These are phyloP conservation scores for Flaveria sonorensis DNA, from an alignment of 129 eudicot genomes.

Conservation along the genomic window DNA sequence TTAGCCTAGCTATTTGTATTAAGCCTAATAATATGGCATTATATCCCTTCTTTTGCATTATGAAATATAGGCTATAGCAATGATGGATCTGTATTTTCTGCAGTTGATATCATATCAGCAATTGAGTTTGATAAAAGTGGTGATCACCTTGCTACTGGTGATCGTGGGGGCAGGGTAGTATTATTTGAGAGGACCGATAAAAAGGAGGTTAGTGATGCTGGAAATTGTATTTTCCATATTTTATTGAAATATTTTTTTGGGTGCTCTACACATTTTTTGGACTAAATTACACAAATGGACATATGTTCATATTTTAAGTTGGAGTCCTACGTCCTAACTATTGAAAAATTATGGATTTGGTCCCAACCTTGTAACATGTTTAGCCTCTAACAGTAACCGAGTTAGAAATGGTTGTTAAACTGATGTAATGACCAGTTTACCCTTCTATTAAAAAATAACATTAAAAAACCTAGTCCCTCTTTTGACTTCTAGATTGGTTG, in stretches of 20 bases:
- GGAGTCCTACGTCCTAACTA: too few species aligned
- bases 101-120: constrained; percentile 95
- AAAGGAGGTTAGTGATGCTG: constrained; percentile 65
- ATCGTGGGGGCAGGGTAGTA: constrained; percentile 97
- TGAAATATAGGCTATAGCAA: neutral
- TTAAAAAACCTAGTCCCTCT: neutral
- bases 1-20: neutral
- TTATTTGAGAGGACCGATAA: constrained; percentile 93
- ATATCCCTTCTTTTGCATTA: constrained; percentile 11
- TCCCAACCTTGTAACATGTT: neutral
- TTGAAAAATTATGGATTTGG: neutral
- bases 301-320: neutral
- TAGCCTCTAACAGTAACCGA: neutral
- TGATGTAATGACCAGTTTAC: neutral
- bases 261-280: neutral
- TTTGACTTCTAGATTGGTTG: neutral
- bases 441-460: neutral
- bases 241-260: constrained; percentile 1
- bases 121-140: constrained; percentile 98
- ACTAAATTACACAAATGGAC: neutral
- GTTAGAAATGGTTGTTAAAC: neutral
- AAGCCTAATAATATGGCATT: neutral
- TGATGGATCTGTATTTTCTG: constrained; percentile 27
- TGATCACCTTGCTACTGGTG: constrained; percentile 99
- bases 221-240: neutral